Conservation (phyloP, 257 asterid species). For the Solanum commersonii region DNA sequence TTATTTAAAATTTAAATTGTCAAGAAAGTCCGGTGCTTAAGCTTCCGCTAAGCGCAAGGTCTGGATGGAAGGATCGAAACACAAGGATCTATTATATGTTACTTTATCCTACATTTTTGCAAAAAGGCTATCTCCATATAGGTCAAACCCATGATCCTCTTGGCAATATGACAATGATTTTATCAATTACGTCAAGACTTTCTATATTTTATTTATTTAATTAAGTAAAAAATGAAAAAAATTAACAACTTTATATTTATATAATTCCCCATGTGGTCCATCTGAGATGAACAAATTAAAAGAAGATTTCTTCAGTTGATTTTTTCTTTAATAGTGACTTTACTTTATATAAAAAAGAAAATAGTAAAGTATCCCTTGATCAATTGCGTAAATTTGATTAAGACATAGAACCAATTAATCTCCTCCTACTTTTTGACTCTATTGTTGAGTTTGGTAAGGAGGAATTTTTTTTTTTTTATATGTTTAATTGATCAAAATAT, state of each 20-base stretch:
- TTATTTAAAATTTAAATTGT: too few species aligned
- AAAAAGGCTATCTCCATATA: background rate
- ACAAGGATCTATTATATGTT: background rate
- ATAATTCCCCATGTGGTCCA: background rate
- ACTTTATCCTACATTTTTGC: background rate
- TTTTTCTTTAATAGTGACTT: background rate
- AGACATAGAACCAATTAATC: background rate
- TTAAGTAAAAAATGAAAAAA: background rate
- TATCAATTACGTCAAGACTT: background rate
- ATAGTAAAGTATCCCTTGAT: background rate
- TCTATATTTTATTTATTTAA: background rate
- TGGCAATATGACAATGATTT: background rate
- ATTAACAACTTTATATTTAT: background rate
- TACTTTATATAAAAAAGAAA: background rate
- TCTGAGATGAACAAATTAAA: background rate
- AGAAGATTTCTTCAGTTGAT: background rate
- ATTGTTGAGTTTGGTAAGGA: background rate
- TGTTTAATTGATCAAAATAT: background rate
- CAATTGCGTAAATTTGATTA: background rate
- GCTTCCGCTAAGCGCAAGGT: background rate
- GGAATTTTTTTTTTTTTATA: background rate
- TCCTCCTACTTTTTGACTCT: background rate
- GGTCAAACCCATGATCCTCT: background rate
- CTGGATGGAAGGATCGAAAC: accelerated
- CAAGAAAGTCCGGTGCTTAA: background rate